Conservation (phyloP, 2,329 filamentous ascomycete genomes). For the Fusarium agapanthi region DNA sequence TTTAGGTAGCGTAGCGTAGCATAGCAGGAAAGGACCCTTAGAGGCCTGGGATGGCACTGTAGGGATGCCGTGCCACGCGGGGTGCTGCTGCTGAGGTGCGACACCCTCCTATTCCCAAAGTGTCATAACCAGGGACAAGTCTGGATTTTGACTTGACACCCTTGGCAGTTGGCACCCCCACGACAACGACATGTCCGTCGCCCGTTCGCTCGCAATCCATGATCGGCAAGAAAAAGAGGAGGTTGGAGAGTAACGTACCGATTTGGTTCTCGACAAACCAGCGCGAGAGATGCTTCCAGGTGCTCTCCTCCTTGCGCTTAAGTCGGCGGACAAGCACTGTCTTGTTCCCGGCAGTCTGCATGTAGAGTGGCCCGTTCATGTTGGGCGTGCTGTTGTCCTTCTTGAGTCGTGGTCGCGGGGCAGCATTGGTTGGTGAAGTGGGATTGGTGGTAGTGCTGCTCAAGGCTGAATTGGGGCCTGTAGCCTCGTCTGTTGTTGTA, state of each 20-base stretch:
- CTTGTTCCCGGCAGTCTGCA: conserved; percentile 61
- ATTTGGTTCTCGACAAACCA: conserved; percentile 84
- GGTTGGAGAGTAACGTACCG: conserved; percentile 62
- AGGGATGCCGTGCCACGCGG: conserved; percentile 39
- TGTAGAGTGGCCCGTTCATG: conserved; percentile 67
- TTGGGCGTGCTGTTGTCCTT: conserved; percentile 49
- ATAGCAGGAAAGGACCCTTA: conserved; percentile 21
- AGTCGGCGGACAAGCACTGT: conserved; percentile 64
- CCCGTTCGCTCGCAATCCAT: conserved; percentile 1
- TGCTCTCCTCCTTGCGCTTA: conserved; percentile 69
- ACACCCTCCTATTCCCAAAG: conserved; percentile 14
- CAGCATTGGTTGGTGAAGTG: conserved; percentile 24
- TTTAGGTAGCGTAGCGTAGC: conserved; percentile 24
- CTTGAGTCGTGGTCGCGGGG: conserved; percentile 43
- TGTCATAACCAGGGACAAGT: conserved; percentile 13
- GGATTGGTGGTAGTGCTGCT: conserved; percentile 30
- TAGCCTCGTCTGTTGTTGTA: conserved; percentile 6
- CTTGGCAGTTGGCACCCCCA: conserved; percentile 16
- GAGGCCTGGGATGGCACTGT: conserved; percentile 11
- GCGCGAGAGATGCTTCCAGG: conserved; percentile 67
- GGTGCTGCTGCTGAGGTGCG: conserved; percentile 30
- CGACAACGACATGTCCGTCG: neutral
- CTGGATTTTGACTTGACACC: conserved; percentile 16
- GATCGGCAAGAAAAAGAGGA: conserved; percentile 8
- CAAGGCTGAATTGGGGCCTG: neutral